phyloP scores from a whole-genome alignment of 2,329 filamentous ascomycete species.

The Cladophialophora psammophila region DNA sequence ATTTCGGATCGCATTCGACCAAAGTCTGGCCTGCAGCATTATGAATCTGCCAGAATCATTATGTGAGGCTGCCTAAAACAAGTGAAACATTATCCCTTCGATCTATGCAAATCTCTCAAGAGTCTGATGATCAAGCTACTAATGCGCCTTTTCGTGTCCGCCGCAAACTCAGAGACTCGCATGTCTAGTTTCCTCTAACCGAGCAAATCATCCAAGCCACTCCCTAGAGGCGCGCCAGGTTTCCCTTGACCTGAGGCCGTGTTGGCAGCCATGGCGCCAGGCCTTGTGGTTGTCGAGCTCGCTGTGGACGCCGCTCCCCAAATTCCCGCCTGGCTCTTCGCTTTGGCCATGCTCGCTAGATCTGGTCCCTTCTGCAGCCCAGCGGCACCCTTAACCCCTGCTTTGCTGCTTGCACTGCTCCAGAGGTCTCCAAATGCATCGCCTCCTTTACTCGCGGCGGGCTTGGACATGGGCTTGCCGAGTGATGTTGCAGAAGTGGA shows the following conservation, averaged over 20 bases:
- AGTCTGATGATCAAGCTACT: neutral
- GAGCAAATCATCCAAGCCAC: slow-evolving; percentile 55
- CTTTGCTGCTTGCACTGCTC: slow-evolving; percentile 71
- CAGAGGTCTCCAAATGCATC: slow-evolving; percentile 93
- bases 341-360: slow-evolving; percentile 94
- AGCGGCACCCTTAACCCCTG: slow-evolving; percentile 74
- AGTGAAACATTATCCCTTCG: neutral
- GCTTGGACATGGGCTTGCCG: slow-evolving; percentile 59
- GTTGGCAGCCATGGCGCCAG: slow-evolving; percentile 49
- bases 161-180: neutral
- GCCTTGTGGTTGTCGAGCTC: slow-evolving; percentile 60
- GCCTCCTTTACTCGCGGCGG: slow-evolving; percentile 63
- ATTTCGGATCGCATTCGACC: neutral
- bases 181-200: slow-evolving; percentile 44
- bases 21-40: neutral
- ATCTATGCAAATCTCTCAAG: neutral
- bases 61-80: neutral
- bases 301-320: slow-evolving; percentile 76
- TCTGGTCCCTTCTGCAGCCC: slow-evolving; percentile 73
- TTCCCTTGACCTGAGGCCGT: slow-evolving; percentile 43
- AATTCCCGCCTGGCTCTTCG: slow-evolving; percentile 92
- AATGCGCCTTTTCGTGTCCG: neutral
- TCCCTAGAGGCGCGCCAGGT: slow-evolving; percentile 46
- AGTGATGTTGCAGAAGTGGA: slow-evolving; percentile 46
- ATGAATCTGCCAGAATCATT: neutral